Base-by-base conservation (phyloP, 257 asterid genomes). In the Forsythia viridissima region DNA sequence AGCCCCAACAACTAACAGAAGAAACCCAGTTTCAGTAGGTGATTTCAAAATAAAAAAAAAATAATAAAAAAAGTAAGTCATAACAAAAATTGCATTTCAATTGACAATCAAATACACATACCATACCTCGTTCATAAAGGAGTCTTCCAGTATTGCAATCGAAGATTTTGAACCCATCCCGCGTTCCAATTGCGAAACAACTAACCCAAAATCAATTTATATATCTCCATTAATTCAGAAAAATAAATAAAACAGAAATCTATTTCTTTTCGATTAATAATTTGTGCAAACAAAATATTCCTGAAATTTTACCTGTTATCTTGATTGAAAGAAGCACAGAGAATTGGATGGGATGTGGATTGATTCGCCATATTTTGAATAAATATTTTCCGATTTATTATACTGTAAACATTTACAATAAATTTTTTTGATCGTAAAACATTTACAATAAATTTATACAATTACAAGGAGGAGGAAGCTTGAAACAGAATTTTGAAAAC, bases 321-420 rank as follows among this genome's bases (percentile, higher is more conserved):
- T 85, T 94, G 98, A 83, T 94, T 94, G 93, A 94, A 94, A 24
- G 98, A 93, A 81, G 97, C 90, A 78, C 91, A 90, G 73, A 87
- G 88, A 57, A 94, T 80, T 7, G 90, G 91, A 75, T 80, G 84
- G 15, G 91, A 75, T 30, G 97, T 80, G 30, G 94, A 82, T 77
- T 80, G 92, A 80, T 85, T 86, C 80, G 97, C 90, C 97, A 91
- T 90, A 6, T 8, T 9, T 59, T 59, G 4, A n/a, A 59, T 59
- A 20, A n/a, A 59, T 59, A 21, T 59, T 59, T 24, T 8, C 5
- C 67, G 67, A 59, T 5, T 12, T 21, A 59, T 20, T 59, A 48
- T 20, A 8, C 11, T 8, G 36, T 59, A 59, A n/a, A 20, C 8
- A 20, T 21, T 3, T 20, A 59, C 67, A 43, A 44, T 44, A 10